Evolutionary conservation across 176 grass and related monocot genomes (phyloP).

Genomic region (Echinochloa phyllopogon): DNA sequence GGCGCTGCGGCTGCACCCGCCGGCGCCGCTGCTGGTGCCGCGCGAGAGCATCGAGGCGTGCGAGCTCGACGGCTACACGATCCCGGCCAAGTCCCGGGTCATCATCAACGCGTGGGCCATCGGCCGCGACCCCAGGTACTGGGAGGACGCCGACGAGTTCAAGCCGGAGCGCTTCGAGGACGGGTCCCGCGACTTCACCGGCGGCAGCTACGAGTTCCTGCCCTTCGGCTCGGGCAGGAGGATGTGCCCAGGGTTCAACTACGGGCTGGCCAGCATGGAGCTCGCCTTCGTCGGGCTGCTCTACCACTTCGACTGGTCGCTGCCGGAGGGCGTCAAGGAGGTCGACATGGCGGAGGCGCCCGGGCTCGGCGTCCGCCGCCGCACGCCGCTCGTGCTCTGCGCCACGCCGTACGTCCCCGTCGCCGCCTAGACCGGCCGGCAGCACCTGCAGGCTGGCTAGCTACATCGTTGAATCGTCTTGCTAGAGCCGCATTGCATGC

Average conservation of each 20-base stretch:
- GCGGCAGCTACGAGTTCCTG: conserved; percentile 42
- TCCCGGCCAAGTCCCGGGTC: conserved; percentile 43
- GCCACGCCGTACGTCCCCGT: conserved; percentile 2
- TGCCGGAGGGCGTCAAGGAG: conserved; percentile 23
- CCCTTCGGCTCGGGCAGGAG: conserved; percentile 45
- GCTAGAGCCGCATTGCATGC: too few species aligned
- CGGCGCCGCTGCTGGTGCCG: conserved; percentile 42
- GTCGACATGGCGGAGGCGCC: conserved; percentile 39
- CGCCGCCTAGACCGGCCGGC: not conserved
- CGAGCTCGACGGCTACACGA: conserved; percentile 32
- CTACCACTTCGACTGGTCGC: conserved; percentile 48
- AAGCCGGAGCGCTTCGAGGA: conserved; percentile 48
- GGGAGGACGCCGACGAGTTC: conserved; percentile 45
- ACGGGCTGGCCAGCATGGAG: conserved; percentile 23
- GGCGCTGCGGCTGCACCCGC: conserved; percentile 23
- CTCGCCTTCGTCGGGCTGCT: conserved; percentile 33
- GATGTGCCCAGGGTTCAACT: conserved; percentile 41
- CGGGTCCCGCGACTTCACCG: conserved; percentile 29
- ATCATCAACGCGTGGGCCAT: conserved; percentile 52
- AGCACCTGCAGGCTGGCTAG: too few species aligned
- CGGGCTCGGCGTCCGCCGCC: conserved; percentile 21
- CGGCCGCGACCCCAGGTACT: conserved; percentile 44
- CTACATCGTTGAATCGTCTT: too few species aligned
- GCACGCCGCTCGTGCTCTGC: not conserved
- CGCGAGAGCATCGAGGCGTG: conserved; percentile 39